A percentile compares a stretch with the other conserved stretches of the same genome.
phyloP scores from a whole-genome alignment of 78 protist genomes.

The Dictyostelium purpureum region DNA sequence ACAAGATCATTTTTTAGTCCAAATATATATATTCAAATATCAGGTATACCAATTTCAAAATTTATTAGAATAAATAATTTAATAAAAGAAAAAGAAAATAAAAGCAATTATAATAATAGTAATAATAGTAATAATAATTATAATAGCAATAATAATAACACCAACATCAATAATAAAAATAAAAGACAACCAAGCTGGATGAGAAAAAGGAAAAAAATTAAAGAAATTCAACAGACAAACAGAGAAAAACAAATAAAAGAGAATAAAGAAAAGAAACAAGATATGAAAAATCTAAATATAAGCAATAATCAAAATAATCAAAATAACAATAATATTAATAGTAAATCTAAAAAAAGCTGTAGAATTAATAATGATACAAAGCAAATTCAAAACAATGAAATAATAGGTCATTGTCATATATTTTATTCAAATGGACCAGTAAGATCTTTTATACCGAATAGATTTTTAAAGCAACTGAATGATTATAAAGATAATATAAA shows the following conservation, averaged over 20 bases:
- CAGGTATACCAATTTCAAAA: background rate
- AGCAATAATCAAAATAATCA: background rate
- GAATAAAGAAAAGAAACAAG: background rate
- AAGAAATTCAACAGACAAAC: background rate
- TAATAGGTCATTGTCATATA: background rate
- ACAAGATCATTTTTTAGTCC: background rate
- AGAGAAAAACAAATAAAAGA: background rate
- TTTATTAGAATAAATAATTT: background rate
- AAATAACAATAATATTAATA: too few relatives aligned
- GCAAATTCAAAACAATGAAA: background rate
- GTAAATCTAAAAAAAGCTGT: background rate
- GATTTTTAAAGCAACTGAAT: background rate
- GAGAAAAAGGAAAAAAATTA: background rate
- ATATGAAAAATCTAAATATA: background rate
- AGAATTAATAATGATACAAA: background rate
- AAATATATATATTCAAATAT: conserved; percentile 11
- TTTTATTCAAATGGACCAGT: background rate
- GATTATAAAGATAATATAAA: too few relatives aligned
- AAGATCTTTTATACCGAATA: background rate
- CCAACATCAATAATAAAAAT: background rate
- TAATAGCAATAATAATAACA: background rate
- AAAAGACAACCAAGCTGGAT: background rate
- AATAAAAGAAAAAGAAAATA: background rate
- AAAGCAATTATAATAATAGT: background rate
- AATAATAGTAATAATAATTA: background rate